phyloP scores from a whole-genome alignment of 805 yeast genomes.

The Candida odintsovae region DNA sequence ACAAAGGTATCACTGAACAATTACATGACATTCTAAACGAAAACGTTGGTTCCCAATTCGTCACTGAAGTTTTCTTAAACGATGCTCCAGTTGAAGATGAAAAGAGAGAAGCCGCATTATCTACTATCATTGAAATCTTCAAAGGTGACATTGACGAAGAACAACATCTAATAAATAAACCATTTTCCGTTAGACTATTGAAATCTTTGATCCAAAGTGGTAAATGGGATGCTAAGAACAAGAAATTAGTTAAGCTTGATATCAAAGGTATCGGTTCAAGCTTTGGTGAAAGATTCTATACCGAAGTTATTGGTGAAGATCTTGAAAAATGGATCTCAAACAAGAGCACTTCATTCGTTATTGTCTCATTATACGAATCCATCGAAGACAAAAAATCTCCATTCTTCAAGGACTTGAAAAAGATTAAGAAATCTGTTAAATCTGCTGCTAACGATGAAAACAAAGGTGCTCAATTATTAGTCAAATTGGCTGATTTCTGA shows the following conservation, averaged over 20 bases:
- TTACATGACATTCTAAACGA: constrained; percentile 52
- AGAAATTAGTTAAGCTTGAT: constrained; percentile 39
- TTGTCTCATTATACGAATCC: constrained; percentile 74
- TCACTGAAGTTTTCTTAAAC: constrained; percentile 66
- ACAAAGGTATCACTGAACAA: constrained; percentile 45
- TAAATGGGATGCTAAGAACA: constrained; percentile 67
- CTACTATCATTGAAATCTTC: constrained; percentile 50
- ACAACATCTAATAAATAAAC: constrained; percentile 61
- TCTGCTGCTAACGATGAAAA: constrained; percentile 39
- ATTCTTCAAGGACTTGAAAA: constrained; percentile 50
- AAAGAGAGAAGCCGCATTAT: constrained; percentile 42
- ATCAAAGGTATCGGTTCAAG: constrained; percentile 48
- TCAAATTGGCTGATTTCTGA: constrained; percentile 29
- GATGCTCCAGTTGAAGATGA: constrained; percentile 38
- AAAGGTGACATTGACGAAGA: constrained; percentile 64
- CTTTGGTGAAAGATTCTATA: constrained; percentile 51
- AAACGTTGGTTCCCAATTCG: constrained; percentile 78
- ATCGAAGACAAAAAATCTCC: constrained; percentile 41
- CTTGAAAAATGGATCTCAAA: constrained; percentile 64
- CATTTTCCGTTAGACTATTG: constrained; percentile 69
- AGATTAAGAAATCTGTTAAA: constrained; percentile 38
- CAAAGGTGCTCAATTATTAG: constrained; percentile 58
- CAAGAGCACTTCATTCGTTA: constrained; percentile 69
- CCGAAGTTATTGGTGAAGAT: constrained; percentile 47
- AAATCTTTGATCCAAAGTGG: constrained; percentile 81